Evolutionary conservation across 1,284 basidiomycete genomes (phyloP).

Genomic region (Earliella scabrosa): DNA sequence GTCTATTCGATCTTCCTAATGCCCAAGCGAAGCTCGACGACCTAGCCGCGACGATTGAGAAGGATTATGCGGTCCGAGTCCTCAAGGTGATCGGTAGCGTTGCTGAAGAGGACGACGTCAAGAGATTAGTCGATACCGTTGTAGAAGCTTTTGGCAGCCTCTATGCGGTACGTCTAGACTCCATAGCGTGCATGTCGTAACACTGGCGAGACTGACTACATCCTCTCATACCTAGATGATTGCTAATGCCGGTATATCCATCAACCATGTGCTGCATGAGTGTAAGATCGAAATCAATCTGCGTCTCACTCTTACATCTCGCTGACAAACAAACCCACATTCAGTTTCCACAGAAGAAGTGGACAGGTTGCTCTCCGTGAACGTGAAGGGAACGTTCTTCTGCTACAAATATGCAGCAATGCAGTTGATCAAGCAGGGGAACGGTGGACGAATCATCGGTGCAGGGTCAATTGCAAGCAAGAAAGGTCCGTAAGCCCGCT

Average conservation of each 20-base stretch:
- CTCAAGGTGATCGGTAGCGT: conserved; percentile 35
- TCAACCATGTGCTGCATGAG: conserved; percentile 22
- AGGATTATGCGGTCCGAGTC: conserved; percentile 19
- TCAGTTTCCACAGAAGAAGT: conserved; percentile 29
- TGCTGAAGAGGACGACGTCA: conserved; percentile 34
- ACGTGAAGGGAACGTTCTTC: conserved; percentile 38
- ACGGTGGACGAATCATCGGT: conserved; percentile 40
- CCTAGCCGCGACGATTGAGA: conserved; percentile 26
- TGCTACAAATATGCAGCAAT: conserved; percentile 41
- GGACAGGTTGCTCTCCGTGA: conserved; percentile 34
- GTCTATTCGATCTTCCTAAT: conserved; percentile 32
- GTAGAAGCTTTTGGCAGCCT: conserved; percentile 35
- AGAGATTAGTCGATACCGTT: conserved; percentile 31
- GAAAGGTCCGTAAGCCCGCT: conserved; percentile 18
- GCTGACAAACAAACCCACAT: no score
- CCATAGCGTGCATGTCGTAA: no score
- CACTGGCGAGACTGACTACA: no score
- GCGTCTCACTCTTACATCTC: neutral
- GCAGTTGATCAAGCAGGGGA: conserved; percentile 40
- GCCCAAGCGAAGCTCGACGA: conserved; percentile 23
- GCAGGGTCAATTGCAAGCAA: conserved; percentile 33
- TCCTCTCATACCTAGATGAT: conserved; percentile 13
- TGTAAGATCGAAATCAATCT: neutral
- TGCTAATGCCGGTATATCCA: conserved; percentile 20
- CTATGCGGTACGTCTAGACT: conserved; percentile 14